phyloP scores from a whole-genome alignment of 2,329 filamentous ascomycete genomes.

The Trichoderma cornu-damae region DNA sequence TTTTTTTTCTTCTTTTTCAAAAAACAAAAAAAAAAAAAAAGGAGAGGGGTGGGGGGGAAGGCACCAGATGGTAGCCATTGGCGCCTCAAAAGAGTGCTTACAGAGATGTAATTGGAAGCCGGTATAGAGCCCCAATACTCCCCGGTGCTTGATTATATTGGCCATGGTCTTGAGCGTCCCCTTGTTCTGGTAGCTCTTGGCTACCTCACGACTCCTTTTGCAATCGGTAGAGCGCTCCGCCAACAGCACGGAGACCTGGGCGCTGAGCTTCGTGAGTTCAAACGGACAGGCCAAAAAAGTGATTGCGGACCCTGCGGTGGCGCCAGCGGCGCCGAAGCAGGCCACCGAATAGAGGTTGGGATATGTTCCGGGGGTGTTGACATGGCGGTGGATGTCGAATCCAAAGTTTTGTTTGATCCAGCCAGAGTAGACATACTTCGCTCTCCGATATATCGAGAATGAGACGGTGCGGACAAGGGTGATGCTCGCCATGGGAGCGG shows the following conservation, averaged over 20 bases:
- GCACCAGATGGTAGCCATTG: too few species aligned
- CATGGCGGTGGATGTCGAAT: conserved; percentile 66
- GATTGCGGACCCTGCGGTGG: conserved; percentile 72
- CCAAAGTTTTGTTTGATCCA: conserved; percentile 63
- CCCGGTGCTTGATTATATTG: conserved; percentile 71
- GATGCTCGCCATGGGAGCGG: conserved; percentile 73
- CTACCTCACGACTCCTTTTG: conserved; percentile 52
- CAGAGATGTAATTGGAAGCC: conserved; percentile 73
- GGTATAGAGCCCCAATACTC: conserved; percentile 69
- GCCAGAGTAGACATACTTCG: conserved; percentile 67
- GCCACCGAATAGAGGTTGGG: conserved; percentile 68
- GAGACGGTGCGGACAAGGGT: conserved; percentile 72
- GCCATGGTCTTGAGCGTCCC: conserved; percentile 71
- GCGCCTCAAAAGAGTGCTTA: conserved; percentile 41
- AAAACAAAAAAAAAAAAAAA: neutral
- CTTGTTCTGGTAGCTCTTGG: conserved; percentile 69
- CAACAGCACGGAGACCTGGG: conserved; percentile 76
- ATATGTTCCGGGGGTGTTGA: conserved; percentile 63
- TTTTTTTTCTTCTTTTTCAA: too few species aligned
- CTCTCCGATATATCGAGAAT: conserved; percentile 73
- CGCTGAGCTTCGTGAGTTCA: conserved; percentile 83
- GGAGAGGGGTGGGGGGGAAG: rapidly evolving
- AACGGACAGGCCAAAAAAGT: conserved; percentile 81
- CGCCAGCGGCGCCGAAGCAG: conserved; percentile 73
- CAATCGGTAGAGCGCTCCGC: conserved; percentile 41